phyloP scores from a whole-genome alignment of 2,329 filamentous ascomycete species.

The Macrophomina phaseolina region DNA sequence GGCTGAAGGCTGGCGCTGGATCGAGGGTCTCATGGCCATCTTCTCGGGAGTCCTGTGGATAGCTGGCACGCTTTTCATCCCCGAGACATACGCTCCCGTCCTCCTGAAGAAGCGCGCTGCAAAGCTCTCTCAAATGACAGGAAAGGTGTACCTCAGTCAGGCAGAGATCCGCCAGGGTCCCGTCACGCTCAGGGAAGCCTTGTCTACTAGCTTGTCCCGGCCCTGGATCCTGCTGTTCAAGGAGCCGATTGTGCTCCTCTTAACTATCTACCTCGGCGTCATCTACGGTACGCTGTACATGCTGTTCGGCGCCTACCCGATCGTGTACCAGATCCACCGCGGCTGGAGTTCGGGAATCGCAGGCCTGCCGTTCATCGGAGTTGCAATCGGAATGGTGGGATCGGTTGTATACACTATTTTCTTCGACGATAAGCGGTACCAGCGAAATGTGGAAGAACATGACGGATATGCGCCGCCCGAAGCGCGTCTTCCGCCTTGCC shows the following conservation, averaged over 20 bases:
- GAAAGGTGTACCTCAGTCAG: slow-evolving; percentile 57
- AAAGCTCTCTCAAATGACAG: slow-evolving; percentile 55
- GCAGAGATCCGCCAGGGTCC: slow-evolving; percentile 50
- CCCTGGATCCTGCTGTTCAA: slow-evolving; percentile 73
- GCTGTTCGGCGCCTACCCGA: slow-evolving; percentile 56
- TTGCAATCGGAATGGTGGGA: slow-evolving; percentile 68
- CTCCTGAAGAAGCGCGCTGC: slow-evolving; percentile 58
- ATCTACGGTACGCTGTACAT: slow-evolving; percentile 58
- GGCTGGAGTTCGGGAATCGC: slow-evolving; percentile 45
- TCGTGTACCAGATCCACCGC: slow-evolving; percentile 64
- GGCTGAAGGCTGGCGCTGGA: slow-evolving; percentile 71
- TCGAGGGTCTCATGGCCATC: slow-evolving; percentile 64
- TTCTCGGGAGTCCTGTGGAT: slow-evolving; percentile 53
- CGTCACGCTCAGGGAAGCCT: slow-evolving; percentile 53
- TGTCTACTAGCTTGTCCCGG: slow-evolving; percentile 64
- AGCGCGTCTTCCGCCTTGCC: slow-evolving; percentile 65
- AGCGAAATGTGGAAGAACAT: slow-evolving; percentile 50
- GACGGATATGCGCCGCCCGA: slow-evolving; percentile 68
- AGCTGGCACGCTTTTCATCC: slow-evolving; percentile 46
- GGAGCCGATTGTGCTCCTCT: slow-evolving; percentile 71
- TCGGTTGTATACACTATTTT: slow-evolving; percentile 59
- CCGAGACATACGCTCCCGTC: slow-evolving; percentile 58
- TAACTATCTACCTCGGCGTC: slow-evolving; percentile 70
- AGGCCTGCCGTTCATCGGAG: slow-evolving; percentile 66
- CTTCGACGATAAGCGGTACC: slow-evolving; percentile 45